Evolutionary conservation across 139 green algal genomes (phyloP).

Genomic region (Chlamydomonas eustigma): DNA sequence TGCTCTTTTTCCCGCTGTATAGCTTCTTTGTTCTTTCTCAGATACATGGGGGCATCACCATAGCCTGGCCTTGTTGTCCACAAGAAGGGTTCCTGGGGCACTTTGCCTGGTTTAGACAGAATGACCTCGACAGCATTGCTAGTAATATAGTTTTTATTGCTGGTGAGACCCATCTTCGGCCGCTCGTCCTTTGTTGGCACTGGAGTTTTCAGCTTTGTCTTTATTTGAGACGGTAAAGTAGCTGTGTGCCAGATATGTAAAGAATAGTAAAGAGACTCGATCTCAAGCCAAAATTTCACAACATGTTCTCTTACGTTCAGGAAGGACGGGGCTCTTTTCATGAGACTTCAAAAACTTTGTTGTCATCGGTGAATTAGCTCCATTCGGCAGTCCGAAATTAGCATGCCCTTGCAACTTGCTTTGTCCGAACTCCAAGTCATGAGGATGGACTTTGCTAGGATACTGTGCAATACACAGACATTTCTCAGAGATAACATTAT

Average conservation of each 20-base stretch:
- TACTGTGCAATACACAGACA: background rate
- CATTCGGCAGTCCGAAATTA: constrained; percentile 47
- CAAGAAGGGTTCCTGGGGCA: constrained; percentile 18
- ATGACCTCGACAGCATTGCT: constrained; percentile 72
- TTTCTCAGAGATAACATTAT: no score
- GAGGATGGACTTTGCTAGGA: constrained; percentile 18
- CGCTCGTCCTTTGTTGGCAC: constrained; percentile 42
- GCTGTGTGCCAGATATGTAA: constrained; percentile 15
- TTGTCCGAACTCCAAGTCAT: constrained; percentile 29
- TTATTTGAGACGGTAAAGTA: background rate
- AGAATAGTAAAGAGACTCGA: no score
- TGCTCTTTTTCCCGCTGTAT: constrained; percentile 57
- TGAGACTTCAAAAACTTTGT: constrained; percentile 46
- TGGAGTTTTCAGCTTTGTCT: background rate
- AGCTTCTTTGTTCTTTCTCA: constrained; percentile 66
- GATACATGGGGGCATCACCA: constrained; percentile 76
- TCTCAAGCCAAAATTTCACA: no score
- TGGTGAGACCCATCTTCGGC: constrained; percentile 62
- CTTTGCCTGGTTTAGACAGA: constrained; percentile 44
- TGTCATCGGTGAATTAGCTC: constrained; percentile 33
- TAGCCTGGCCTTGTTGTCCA: constrained; percentile 64
- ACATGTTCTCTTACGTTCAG: constrained; percentile 69
- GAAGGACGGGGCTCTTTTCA: constrained; percentile 61
- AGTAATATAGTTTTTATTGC: constrained; percentile 78
- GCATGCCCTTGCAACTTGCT: background rate